Percentiles rank a stretch among this genome's conserved stretches.
Evolutionary conservation across 805 yeast species (phyloP).

Genomic region (Pichia membranifaciens): DNA sequence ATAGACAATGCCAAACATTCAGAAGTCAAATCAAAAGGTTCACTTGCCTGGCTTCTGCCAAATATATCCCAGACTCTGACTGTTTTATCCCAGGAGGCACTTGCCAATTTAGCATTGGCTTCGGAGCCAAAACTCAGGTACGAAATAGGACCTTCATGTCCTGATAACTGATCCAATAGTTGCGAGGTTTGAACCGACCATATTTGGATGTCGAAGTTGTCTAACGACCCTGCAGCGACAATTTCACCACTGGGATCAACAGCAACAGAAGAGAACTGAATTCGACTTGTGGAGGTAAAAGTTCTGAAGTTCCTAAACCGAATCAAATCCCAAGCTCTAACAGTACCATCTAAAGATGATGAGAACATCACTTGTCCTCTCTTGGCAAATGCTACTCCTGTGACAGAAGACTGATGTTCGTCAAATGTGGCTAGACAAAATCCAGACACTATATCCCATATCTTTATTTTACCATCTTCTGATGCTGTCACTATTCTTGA

Average conservation of each 20-base stretch:
- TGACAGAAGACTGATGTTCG: constrained; percentile 86
- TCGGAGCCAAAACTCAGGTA: constrained; percentile 80
- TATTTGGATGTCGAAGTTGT: constrained; percentile 83
- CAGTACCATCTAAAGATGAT: constrained; percentile 91
- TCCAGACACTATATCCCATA: constrained; percentile 93
- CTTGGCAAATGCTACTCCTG: constrained; percentile 81
- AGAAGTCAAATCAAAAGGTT: constrained; percentile 78
- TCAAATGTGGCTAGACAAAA: constrained; percentile 88
- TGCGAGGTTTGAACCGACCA: constrained; percentile 98
- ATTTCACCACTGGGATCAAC: constrained; percentile 97
- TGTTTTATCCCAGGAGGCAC: constrained; percentile 96
- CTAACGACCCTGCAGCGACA: constrained; percentile 90
- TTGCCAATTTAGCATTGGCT: constrained; percentile 62
- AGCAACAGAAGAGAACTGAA: constrained; percentile 83
- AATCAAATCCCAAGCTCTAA: constrained; percentile 93
- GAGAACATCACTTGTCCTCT: constrained; percentile 88
- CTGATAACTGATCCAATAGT: constrained; percentile 76
- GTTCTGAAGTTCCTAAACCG: constrained; percentile 92
- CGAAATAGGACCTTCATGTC: constrained; percentile 95
- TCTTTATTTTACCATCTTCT: constrained; percentile 94
- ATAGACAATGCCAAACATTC: constrained; percentile 80
- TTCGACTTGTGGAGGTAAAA: constrained; percentile 82
- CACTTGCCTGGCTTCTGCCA: constrained; percentile 79
- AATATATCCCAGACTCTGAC: constrained; percentile 90
- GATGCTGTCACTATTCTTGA: constrained; percentile 87